Conservation (phyloP, 2,329 filamentous ascomycete genomes). For the Ceratocystis variospora region DNA sequence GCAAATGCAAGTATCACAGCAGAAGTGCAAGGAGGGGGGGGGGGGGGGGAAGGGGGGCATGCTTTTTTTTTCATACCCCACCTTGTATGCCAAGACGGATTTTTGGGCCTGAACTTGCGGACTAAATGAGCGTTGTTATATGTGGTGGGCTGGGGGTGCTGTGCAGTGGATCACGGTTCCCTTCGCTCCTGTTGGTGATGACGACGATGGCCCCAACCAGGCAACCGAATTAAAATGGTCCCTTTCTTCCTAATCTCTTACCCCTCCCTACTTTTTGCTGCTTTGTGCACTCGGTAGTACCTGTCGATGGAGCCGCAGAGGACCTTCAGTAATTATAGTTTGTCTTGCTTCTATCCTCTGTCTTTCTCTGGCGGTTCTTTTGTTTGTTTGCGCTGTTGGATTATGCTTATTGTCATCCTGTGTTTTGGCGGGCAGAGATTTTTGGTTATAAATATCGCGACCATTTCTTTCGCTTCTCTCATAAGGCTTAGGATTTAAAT, state of each 20-base stretch:
- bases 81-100: background rate
- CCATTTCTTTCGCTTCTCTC: background rate
- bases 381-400: background rate
- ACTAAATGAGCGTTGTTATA: too few relatives aligned
- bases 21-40: background rate
- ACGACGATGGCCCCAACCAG: background rate
- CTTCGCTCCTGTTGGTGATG: background rate
- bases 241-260: background rate
- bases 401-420: conserved; percentile 8
- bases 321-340: background rate
- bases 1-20: conserved; percentile 3
- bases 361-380: background rate
- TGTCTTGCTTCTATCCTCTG: background rate
- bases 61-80: background rate
- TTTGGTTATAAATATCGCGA: background rate
- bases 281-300: conserved; percentile 1
- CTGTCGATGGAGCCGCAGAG: background rate
- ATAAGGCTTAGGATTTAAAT: background rate
- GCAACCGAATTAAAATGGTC: background rate
- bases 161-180: too few relatives aligned
- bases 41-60: background rate
- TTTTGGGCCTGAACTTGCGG: background rate
- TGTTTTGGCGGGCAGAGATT: background rate
- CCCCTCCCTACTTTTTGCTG: background rate
- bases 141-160: too few relatives aligned